Evolutionary conservation across 1,284 basidiomycete genomes (phyloP), one percentile per base, ranked within the genome.

Genomic region (Trichosporon sp.): DNA sequence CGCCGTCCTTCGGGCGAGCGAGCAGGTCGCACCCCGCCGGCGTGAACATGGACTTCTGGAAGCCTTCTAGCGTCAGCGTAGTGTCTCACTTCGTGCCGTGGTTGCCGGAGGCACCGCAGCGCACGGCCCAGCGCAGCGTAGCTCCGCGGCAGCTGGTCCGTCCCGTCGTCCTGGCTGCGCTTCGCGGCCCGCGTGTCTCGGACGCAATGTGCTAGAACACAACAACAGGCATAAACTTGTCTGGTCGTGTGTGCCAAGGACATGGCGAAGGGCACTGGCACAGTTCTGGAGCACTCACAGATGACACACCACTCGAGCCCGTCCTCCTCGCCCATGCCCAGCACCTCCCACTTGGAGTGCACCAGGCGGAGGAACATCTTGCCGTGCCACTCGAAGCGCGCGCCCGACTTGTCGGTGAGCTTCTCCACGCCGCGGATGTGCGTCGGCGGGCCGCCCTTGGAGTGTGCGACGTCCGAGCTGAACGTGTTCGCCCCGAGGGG

Each of bases 21-120:
- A 86, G 86, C 42, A 87, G 80, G 73, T 87, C 86, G 35, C 87
- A 75, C 1, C 87, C 87, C 23, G 83, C 83, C 8, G 86, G 86
- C 2, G 86, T 87, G 79, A 87, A 87, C 38, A 87, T 75, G 25
- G 86, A 86, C 76, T 84, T 85, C 62, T 84, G 84, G 76, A 87
- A 87, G 76, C 82, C 82, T 83, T 44, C 32, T 38, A 35, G 2
- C 11, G 13, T 68, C 32, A 62, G 62, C 38, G 11, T n/a, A 4
- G 5, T 47, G 44, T 47, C n/a, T 47, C 21, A 47, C 44, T 47
- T 23, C 5, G 18, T 21, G 21, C 6, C n/a, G 44, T 6, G 6
- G 44, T n/a, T 5, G n/a, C 44, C 44, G 44, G n/a, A 47, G 44
- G 44, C 44, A 47, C 44, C 44, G n/a, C 12, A 23, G n/a, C 44